Evolutionary conservation across 768 basidiomycete genomes (phyloP).

Genomic region (Crassisporium funariophilum): DNA sequence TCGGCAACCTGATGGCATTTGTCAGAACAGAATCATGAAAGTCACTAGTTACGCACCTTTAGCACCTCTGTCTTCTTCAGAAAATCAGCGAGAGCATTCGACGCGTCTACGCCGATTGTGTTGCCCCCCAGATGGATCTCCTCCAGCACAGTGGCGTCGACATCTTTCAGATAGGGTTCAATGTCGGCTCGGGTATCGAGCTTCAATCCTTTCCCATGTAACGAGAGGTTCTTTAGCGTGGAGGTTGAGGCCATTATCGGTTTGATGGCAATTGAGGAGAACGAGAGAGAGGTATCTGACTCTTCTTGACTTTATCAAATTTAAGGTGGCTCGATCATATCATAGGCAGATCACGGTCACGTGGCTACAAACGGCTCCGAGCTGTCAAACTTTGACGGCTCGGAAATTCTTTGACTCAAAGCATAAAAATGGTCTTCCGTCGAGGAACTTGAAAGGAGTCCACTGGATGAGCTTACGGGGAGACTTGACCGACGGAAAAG

Average conservation of each 20-base stretch:
- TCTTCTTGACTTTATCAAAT: too few relatives aligned
- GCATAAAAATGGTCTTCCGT: too few relatives aligned
- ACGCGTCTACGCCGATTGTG: conserved; percentile 90
- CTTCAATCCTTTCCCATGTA: conserved; percentile 73
- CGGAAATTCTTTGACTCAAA: too few relatives aligned
- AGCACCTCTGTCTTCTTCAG: conserved; percentile 66
- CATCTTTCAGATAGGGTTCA: conserved; percentile 65
- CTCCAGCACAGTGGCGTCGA: conserved; percentile 69
- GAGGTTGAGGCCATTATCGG: conserved; percentile 27
- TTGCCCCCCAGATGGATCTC: conserved; percentile 95
- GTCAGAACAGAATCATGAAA: not conserved
- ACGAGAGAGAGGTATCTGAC: not conserved
- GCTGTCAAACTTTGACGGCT: too few relatives aligned
- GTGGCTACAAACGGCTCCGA: too few relatives aligned
- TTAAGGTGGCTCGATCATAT: too few relatives aligned
- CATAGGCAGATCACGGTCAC: too few relatives aligned
- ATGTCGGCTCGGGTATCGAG: conserved; percentile 77
- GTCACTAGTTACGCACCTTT: conserved; percentile 52
- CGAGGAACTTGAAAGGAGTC: too few relatives aligned
- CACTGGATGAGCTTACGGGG: too few relatives aligned
- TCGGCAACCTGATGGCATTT: conserved; percentile 74
- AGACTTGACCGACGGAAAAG: too few relatives aligned
- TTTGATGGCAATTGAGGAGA: not conserved
- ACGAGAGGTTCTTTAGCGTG: conserved; percentile 39
- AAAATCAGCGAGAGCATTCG: conserved; percentile 79